Evolutionary conservation across 176 grass and related monocot species (phyloP), one percentile per base, ranked within the genome.

Genomic region (Aegilops tauschii): DNA sequence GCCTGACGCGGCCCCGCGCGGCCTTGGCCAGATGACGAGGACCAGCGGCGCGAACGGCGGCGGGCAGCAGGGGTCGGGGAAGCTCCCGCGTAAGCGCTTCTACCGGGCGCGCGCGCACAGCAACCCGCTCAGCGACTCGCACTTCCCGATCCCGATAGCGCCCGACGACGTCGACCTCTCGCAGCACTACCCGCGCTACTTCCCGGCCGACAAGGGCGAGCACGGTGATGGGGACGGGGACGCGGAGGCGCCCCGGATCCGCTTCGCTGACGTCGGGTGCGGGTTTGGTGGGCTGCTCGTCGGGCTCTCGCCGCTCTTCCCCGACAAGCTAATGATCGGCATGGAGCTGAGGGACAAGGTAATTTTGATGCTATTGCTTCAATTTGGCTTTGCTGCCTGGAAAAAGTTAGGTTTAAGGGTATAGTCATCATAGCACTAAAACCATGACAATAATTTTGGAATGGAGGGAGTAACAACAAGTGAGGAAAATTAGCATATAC

Each of bases 291-390:
- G 95, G 37, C 32, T 99, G 82, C 94, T 99, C 1, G 89, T 96
- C 6, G 82, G 88, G 23, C 86, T 99, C 18, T 99, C 97, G 2
- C 90, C 90, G 5, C 88, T 94, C 49, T 94, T 98, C 83, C 97
- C 90, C 0, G 92, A 96, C 73, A 93, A 85, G 77, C 90, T 98
- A 42, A 99, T 99, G 92, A 94, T 99, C 28, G 97, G 97, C 65
- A 99, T 99, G 97, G 92, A 98, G 84, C 92, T 98, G 0, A 91
- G 93, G 77, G 96, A 98, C 52, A 98, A 95, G 93, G 96, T 92
- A 86, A 72, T 61, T 4, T 29, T 50, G 8, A 65, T 36, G 14
- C 28, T 27, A 28, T 4, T 45, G 44, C 30, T 61, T 4, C 44
- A 18, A 5, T 47, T 86, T 67, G 1, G 23, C 52, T 89, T 89